Evolutionary conservation across 2,329 filamentous ascomycete genomes (phyloP), one percentile per base, ranked within the genome.

Genomic region (Immersiporthe knoxdaviesiana): DNA sequence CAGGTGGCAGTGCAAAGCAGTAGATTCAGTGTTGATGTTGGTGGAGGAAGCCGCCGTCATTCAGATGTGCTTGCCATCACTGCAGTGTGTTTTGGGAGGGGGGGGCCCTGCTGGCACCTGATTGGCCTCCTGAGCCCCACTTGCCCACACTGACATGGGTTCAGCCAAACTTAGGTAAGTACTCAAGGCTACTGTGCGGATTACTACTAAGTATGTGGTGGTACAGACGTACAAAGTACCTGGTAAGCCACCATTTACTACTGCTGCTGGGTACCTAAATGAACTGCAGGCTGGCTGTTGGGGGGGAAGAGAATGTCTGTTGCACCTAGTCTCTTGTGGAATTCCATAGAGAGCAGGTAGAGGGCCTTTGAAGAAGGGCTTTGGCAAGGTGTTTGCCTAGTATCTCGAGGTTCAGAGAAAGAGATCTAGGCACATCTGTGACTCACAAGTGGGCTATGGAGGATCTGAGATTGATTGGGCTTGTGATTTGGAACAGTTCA

Each of bases 21-120:
- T n/a, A 30, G 21, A 35, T 30, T n/a, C 52, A 56, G 56, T 59
- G 56, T 59, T 59, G 56, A 59, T 59, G 56, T 37, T 59, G 32
- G 56, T n/a, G 56, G 30, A 37, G 11, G n/a, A n/a, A 58, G 7
- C 14, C 8, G 56, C 56, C 56, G 56, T 59, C 56, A 59, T 59
- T 12, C 56, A 59, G 56, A 35, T 59, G 32, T 10, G 30, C 11
- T 37, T 59, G 56, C 56, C 56, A 32, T 32, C 6, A 16, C 24
- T 56, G 24, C 52, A 59, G 16, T n/a, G n/a, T 59, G 30, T 12
- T 16, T 37, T 37, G n/a, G 1, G 32, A 32, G 30, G 56, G 27
- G 1, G 32, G 56, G 30, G 56, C 14, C 1, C 32, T n/a, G 6
- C 18, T 6, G 16, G 30, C 44, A 47, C 21, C 32, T 59, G 56